These are phyloP conservation scores for Haplographium delicatum DNA, from an alignment of 495 filamentous ascomycete genomes.

Conservation along the genomic window DNA sequence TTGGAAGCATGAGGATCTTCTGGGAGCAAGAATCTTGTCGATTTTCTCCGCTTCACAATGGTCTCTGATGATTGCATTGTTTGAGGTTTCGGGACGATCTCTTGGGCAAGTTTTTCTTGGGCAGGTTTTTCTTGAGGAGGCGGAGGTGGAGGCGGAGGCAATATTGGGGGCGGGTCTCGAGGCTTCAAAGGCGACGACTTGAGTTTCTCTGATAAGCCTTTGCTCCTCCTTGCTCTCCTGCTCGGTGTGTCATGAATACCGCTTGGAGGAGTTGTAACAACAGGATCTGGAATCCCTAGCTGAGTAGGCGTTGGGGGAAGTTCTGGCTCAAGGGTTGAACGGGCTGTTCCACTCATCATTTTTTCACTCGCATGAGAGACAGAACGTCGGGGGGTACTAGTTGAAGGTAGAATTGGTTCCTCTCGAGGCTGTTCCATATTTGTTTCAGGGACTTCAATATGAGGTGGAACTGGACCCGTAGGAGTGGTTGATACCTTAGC, in stretches of 20 bases:
- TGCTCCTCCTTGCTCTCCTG: slow-evolving; percentile 34
- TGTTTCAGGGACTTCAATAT: not conserved
- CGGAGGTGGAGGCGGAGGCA: no score
- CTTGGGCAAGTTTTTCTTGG: not conserved
- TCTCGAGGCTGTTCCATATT: not conserved
- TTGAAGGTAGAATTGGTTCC: not conserved
- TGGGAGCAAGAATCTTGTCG: slow-evolving; percentile 19
- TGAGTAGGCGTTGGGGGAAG: slow-evolving; percentile 67
- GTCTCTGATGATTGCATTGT: not conserved
- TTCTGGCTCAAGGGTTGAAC: slow-evolving; percentile 47
- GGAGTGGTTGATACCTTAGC: not conserved
- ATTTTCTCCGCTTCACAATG: slow-evolving; percentile 16
- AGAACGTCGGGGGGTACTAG: not conserved
- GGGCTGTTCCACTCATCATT: not conserved
- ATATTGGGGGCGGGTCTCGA: slow-evolving; percentile 16
- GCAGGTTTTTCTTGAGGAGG: not conserved
- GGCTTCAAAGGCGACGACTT: slow-evolving; percentile 37
- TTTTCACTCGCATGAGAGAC: not conserved
- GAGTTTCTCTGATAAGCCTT: slow-evolving; percentile 32
- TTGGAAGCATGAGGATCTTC: slow-evolving; percentile 21
- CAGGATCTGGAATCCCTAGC: slow-evolving; percentile 48
- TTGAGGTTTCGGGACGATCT: not conserved
- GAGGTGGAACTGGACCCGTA: not conserved
- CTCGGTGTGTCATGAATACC: slow-evolving; percentile 51
- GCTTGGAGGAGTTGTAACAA: slow-evolving; percentile 42